These are phyloP conservation scores for Epichloe festucae DNA, from an alignment of 2,329 filamentous ascomycete genomes.

Conservation along the genomic window DNA sequence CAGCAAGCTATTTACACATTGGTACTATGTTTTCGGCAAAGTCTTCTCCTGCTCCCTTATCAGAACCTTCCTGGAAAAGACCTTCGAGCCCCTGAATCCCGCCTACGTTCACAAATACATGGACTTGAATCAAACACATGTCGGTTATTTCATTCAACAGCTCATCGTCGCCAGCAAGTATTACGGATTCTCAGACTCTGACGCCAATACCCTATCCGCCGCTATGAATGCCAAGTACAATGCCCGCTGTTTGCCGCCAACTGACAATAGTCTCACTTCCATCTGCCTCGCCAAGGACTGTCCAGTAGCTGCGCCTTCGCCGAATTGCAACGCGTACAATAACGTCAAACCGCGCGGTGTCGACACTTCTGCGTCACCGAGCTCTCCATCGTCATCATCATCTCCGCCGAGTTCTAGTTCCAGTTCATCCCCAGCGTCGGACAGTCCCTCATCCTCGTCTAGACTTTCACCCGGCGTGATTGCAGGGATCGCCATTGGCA, in stretches of 20 bases:
- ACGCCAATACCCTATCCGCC: constrained; percentile 11
- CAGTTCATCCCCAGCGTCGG: background rate
- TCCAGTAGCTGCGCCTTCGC: constrained; percentile 13
- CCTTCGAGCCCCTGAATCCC: constrained; percentile 9
- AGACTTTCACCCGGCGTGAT: constrained; percentile 10
- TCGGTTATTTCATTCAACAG: constrained; percentile 20
- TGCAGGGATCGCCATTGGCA: constrained; percentile 15
- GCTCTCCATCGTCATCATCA: background rate
- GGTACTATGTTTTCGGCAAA: constrained; percentile 16
- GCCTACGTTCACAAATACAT: constrained; percentile 22
- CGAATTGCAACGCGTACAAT: constrained; percentile 15
- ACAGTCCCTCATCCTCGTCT: background rate
- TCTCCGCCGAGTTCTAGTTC: background rate
- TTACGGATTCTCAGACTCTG: constrained; percentile 17
- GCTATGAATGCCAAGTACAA: constrained; percentile 18
- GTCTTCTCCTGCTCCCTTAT: constrained; percentile 15
- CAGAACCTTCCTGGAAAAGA: constrained; percentile 8
- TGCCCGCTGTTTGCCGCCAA: constrained; percentile 13
- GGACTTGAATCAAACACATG: constrained; percentile 16
- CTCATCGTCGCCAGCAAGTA: constrained; percentile 12
- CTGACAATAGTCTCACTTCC: constrained; percentile 12
- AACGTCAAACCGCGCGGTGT: constrained; percentile 12
- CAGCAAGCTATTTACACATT: constrained; percentile 18
- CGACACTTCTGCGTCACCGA: background rate
- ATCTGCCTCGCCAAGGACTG: constrained; percentile 17